These are phyloP conservation scores for Byssoonygena ceratinophila DNA, from an alignment of 2,329 filamentous ascomycete species.

Conservation along the genomic window DNA sequence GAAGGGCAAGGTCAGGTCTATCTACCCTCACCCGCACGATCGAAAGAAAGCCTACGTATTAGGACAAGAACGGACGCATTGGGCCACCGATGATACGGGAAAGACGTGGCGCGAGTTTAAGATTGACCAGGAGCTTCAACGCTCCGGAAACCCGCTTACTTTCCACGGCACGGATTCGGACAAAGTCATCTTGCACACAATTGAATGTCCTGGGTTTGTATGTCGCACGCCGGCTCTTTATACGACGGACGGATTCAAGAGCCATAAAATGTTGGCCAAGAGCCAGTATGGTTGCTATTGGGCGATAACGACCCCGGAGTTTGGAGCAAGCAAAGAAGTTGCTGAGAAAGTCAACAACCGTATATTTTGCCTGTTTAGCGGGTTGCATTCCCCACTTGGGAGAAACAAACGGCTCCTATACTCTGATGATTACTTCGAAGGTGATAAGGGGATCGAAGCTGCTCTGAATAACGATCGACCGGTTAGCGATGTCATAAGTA, in stretches of 20 bases:
- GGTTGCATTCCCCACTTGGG: constrained; percentile 58
- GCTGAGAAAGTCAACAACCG: constrained; percentile 56
- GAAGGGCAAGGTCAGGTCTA: constrained; percentile 40
- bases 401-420: constrained; percentile 68
- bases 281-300: constrained; percentile 72
- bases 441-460: constrained; percentile 53
- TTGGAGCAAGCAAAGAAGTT: constrained; percentile 46
- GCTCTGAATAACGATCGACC: constrained; percentile 62
- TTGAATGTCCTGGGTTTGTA: constrained; percentile 54
- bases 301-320: constrained; percentile 66
- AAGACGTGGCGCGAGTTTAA: constrained; percentile 69
- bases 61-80: constrained; percentile 60
- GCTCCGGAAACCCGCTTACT: constrained; percentile 47
- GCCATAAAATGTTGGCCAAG: constrained; percentile 52
- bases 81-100: constrained; percentile 71
- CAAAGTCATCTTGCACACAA: constrained; percentile 68
- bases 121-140: constrained; percentile 38
- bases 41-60: constrained; percentile 68
- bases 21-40: constrained; percentile 71
- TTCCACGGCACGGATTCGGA: constrained; percentile 79
- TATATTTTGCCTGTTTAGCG: constrained; percentile 60
- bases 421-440: constrained; percentile 72
- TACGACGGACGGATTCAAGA: constrained; percentile 75
- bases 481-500: constrained; percentile 67
- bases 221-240: constrained; percentile 58